Evolutionary conservation across 352 stramenopile genomes (phyloP).

Genomic region (Globisporangium abappressorium): DNA sequence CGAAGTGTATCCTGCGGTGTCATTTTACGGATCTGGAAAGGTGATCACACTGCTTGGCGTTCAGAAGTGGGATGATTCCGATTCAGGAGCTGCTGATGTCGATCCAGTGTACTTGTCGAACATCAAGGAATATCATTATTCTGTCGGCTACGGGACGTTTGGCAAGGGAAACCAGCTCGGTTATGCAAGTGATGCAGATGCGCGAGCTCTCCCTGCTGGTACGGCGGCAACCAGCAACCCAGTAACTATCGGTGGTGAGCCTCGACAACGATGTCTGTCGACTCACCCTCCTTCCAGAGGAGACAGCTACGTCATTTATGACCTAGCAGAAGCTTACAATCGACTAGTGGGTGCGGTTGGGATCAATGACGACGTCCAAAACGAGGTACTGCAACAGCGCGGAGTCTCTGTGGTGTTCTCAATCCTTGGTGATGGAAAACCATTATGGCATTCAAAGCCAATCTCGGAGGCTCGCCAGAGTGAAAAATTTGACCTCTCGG

Average conservation of each 20-base stretch:
- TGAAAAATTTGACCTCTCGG: constrained; percentile 59
- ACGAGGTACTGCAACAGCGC: constrained; percentile 55
- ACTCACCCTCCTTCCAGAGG: constrained; percentile 71
- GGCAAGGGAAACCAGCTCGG: constrained; percentile 72
- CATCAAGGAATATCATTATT: constrained; percentile 75
- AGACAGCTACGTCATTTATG: constrained; percentile 80
- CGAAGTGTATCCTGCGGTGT: constrained; percentile 85
- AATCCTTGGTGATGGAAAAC: constrained; percentile 61
- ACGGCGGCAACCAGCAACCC: constrained; percentile 22
- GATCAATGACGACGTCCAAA: constrained; percentile 73
- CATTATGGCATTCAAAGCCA: constrained; percentile 76
- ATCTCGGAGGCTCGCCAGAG: constrained; percentile 33
- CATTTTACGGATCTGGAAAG: constrained; percentile 88
- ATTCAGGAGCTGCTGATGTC: constrained; percentile 21
- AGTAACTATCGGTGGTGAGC: constrained; percentile 62
- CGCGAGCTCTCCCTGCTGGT: constrained; percentile 12
- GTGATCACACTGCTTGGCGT: constrained; percentile 78
- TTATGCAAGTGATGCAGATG: constrained; percentile 58
- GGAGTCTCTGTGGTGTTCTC: constrained; percentile 61
- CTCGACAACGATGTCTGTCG: constrained; percentile 72
- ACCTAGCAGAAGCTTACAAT: constrained; percentile 60
- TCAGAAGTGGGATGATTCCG: constrained; percentile 74
- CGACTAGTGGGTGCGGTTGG: constrained; percentile 53
- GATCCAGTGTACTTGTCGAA: constrained; percentile 76
- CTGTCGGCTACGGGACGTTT: constrained; percentile 75